These are phyloP conservation scores for Uronychia setigera DNA, from an alignment of 73 alveolate species.

Conservation along the genomic window DNA sequence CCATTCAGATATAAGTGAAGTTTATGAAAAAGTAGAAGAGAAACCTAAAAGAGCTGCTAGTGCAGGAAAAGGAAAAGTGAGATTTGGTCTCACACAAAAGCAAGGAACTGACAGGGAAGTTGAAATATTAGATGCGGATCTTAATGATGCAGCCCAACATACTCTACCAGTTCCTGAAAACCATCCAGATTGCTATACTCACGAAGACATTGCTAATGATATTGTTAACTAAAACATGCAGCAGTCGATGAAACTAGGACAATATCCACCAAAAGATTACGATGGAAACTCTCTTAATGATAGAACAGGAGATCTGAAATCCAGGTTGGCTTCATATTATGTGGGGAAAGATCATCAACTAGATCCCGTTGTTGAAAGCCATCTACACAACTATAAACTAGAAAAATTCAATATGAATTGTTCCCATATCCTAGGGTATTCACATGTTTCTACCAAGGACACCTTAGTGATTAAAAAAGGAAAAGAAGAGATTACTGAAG, in stretches of 20 bases:
- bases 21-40: constrained; percentile 28
- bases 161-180: background rate
- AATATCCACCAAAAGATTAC: no score
- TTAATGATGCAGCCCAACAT: no score
- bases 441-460: constrained; percentile 24
- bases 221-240: background rate
- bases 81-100: background rate
- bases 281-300: no score
- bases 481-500: background rate
- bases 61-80: background rate
- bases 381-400: constrained; percentile 36
- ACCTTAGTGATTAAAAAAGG: background rate
- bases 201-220: background rate
- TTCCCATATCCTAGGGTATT: constrained; percentile 43
- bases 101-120: no score
- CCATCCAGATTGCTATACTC: background rate
- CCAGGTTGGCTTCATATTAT: background rate
- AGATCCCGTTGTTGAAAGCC: constrained; percentile 32
- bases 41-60: background rate
- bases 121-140: no score
- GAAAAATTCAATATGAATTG: constrained; percentile 46
- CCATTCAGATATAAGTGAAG: constrained; percentile 31
- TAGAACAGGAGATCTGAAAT: background rate
- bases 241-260: no score
- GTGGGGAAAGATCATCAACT: background rate